Conservation (phyloP, 345 rosid genomes). For the Salix suchowensis region DNA sequence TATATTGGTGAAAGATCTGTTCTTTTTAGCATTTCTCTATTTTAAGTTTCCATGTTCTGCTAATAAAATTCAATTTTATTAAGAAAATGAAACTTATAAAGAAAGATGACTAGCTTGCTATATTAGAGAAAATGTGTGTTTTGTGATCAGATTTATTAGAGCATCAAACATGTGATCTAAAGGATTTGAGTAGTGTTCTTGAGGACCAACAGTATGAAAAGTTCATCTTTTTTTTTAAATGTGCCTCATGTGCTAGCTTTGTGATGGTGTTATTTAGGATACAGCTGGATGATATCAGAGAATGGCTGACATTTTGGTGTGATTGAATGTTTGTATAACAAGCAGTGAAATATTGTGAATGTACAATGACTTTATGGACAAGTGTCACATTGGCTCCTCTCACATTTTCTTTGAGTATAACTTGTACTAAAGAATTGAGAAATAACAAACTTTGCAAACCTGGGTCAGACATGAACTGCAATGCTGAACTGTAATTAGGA, state of each 20-base stretch:
- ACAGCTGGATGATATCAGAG: not conserved
- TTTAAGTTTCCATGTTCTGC: not conserved
- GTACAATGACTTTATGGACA: not conserved
- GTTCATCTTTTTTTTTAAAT: not conserved
- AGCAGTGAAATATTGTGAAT: not conserved
- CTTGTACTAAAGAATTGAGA: not conserved
- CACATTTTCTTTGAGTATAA: not conserved
- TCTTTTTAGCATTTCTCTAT: not conserved
- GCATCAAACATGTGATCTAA: not conserved
- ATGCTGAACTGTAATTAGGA: not conserved
- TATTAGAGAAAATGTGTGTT: not conserved
- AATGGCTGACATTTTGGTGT: not conserved
- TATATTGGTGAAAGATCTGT: not conserved
- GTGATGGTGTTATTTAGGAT: not conserved
- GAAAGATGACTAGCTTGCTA: not conserved
- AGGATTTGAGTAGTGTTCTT: not conserved
- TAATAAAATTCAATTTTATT: slow-evolving; percentile 1
- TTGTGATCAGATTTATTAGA: not conserved
- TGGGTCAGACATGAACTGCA: not conserved
- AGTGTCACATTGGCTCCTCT: not conserved
- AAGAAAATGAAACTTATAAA: not conserved
- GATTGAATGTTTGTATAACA: not conserved
- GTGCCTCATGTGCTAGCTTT: not conserved
- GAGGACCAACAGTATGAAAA: not conserved
- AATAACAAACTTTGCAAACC: not conserved